phyloP scores from a whole-genome alignment of 164 flowering plant species.

The Hamamelis virginiana region DNA sequence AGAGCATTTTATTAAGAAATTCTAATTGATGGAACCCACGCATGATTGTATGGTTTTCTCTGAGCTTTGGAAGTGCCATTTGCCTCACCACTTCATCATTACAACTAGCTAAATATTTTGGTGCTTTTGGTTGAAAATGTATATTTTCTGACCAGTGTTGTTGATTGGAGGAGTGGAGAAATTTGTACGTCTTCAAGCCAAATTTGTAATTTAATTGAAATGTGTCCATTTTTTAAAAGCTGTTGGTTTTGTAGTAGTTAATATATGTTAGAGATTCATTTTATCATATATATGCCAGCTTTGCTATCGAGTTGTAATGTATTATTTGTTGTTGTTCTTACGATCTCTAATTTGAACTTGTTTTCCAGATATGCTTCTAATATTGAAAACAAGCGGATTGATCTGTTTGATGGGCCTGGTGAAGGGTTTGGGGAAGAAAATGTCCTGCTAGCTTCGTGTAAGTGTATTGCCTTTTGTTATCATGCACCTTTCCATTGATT shows the following conservation, averaged over 20 bases:
- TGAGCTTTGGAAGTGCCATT: not conserved
- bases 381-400: constrained; percentile 73
- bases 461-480: constrained; percentile 17
- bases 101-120: too few species aligned
- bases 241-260: not conserved
- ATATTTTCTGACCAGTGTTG: too few species aligned
- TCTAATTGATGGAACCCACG: not conserved
- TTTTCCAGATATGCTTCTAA: constrained; percentile 48
- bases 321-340: not conserved
- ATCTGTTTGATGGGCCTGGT: constrained; percentile 68
- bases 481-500: too few species aligned
- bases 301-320: not conserved
- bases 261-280: not conserved
- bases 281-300: not conserved
- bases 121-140: too few species aligned
- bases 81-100: not conserved
- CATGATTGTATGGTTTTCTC: not conserved
- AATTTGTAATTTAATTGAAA: not conserved
- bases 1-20: not conserved
- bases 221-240: not conserved
- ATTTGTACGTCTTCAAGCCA: not conserved
- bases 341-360: not conserved
- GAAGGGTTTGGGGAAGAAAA: constrained; percentile 67
- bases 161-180: not conserved
- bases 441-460: constrained; percentile 74